Base-by-base conservation (phyloP, 192 early-diverging fungal species). In the Coemansia sp. region DNA sequence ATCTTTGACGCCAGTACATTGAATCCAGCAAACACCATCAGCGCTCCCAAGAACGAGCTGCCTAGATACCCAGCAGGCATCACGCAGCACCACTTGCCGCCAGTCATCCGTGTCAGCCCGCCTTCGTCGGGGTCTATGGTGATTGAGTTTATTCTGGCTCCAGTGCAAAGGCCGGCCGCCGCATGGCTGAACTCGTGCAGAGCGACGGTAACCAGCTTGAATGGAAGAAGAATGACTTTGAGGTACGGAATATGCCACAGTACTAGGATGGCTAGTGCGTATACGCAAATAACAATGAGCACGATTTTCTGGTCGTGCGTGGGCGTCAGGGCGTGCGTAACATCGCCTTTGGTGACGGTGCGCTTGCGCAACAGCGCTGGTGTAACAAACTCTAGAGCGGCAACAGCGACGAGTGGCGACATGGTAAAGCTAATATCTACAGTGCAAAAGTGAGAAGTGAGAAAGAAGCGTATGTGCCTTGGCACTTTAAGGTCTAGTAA, bases 131-230 rank as follows among this genome's bases (percentile, higher is more conserved):
- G 95, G 68, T 98, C 92, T 53, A 98, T 88, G 22, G 91, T 90
- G 57, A 99, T 95, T 22, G 91, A 91, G 62, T 92, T 87, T 15
- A 99, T 92, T 64, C 90, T 89, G 16, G 91, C 97, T 22, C 96
- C 94, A n/a, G 96, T 98, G 66, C 89, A 88, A 40, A 88, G 84
- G 0, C 93, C 95, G 22, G 94, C 95, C 33, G 87, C 85, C 2
- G 96, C 97, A 76, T 99, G 96, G 33, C 94, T 90, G 75, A 97
- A 97, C 79, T 99, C 97, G 73, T 99, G 97, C 47, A 99, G 76
- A 20, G 92, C 93, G 47, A 98, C 96, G 0, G 94, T 95, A 11
- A 95, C 85, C 36, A 96, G 84, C 91, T 96, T 97, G 89, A 98
- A 98, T 1, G 97, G 97, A 75, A 92, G 92, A n/a, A 98, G 81